Evolutionary conservation across 2,329 filamentous ascomycete genomes (phyloP).

Genomic region (Waltergamsia citrina): DNA sequence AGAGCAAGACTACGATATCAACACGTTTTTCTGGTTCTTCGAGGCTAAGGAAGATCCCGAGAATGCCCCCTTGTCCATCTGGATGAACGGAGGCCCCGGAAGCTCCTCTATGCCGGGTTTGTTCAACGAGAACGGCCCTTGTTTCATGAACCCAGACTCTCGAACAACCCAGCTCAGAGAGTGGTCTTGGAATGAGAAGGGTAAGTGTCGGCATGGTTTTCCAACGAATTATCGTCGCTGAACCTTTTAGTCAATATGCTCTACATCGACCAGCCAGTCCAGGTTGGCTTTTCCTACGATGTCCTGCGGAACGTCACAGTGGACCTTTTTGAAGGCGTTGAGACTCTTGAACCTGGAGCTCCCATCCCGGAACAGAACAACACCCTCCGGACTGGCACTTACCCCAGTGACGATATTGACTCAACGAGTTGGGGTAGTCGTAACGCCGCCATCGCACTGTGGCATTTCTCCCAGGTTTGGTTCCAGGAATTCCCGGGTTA

Average conservation of each 20-base stretch:
- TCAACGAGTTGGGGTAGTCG: conserved; percentile 17
- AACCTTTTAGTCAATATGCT: conserved; percentile 35
- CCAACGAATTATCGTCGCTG: no score
- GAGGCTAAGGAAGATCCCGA: conserved; percentile 29
- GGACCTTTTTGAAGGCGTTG: conserved; percentile 6
- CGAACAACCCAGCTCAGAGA: conserved; percentile 44
- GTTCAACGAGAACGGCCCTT: conserved; percentile 50
- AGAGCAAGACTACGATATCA: conserved; percentile 35
- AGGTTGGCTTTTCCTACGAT: conserved; percentile 63
- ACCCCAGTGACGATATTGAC: conserved; percentile 13
- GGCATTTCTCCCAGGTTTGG: conserved; percentile 58
- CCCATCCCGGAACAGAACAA: conserved; percentile 6
- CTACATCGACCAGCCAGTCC: conserved; percentile 54
- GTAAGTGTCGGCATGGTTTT: background rate
- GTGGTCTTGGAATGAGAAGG: conserved; percentile 53
- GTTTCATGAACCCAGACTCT: conserved; percentile 34
- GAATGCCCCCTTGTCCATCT: conserved; percentile 41
- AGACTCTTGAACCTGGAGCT: conserved; percentile 5
- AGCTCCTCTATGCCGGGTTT: conserved; percentile 55
- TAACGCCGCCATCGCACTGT: conserved; percentile 37
- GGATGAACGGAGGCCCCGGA: conserved; percentile 60
- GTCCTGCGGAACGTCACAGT: conserved; percentile 29
- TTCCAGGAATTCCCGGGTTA: conserved; percentile 48
- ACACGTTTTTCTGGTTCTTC: conserved; percentile 42
- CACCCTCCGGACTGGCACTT: conserved; percentile 17